phyloP scores from a whole-genome alignment of 768 basidiomycete species.

The Cyclocybe aegerita region DNA sequence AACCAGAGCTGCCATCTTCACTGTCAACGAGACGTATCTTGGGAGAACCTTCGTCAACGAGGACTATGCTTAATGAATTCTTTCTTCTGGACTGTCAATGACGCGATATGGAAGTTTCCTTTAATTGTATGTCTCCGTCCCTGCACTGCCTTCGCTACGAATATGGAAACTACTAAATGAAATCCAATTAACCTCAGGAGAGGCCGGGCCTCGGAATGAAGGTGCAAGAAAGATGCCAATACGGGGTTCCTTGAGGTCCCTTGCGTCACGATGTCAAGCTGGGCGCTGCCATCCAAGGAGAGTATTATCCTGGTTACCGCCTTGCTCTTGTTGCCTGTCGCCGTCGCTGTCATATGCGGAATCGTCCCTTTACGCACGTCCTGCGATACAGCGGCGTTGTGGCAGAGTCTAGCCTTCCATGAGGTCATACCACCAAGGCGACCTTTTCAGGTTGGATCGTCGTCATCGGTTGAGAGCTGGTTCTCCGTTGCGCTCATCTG shows the following conservation, averaged over 20 bases:
- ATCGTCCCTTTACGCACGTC: no score
- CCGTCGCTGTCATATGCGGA: no score
- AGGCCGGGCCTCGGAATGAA: background rate
- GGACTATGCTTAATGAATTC: conserved; percentile 6
- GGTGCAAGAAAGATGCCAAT: no score
- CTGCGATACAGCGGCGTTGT: no score
- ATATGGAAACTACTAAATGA: background rate
- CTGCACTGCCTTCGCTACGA: background rate
- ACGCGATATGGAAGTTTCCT: background rate
- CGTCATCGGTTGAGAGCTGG: background rate
- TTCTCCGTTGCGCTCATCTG: conserved; percentile 8
- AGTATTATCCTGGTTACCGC: no score
- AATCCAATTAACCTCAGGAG: background rate
- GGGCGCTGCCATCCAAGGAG: no score
- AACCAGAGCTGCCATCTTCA: conserved; percentile 21
- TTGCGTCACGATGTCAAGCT: no score
- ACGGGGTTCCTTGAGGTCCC: no score
- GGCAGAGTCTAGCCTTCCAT: no score
- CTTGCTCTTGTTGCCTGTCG: no score
- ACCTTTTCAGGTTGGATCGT: background rate
- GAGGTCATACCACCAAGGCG: no score
- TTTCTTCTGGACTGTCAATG: background rate
- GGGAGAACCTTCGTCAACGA: conserved; percentile 25
- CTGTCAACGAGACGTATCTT: conserved; percentile 22
- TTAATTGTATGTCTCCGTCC: background rate